A percentile compares a stretch with the other conserved stretches of the same genome.
Conservation (phyloP, 23 red algal species). For the Gracilaria domingensis region DNA sequence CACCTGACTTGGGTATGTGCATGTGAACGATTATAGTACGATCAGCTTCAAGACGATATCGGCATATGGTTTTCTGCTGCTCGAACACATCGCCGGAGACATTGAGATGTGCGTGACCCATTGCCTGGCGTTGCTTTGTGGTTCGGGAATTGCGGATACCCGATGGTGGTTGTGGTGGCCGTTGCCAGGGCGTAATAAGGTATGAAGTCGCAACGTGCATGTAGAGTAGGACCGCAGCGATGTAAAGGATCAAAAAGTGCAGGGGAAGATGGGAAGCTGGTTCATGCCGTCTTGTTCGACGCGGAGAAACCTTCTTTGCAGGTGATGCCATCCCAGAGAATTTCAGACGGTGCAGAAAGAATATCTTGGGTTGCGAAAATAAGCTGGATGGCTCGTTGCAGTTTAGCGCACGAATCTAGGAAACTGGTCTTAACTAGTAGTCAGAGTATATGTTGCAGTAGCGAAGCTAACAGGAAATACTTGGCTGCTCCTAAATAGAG, state of each 20-base stretch:
- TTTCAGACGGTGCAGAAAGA: background rate
- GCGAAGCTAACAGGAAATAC: background rate
- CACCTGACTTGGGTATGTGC: slow-evolving; percentile 61
- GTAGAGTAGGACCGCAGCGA: slow-evolving; percentile 1
- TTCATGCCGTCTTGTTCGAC: background rate
- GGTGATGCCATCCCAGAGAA: background rate
- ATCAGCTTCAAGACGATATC: slow-evolving; percentile 26
- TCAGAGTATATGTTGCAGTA: background rate
- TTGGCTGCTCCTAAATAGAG: too few relatives aligned
- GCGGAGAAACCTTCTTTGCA: background rate
- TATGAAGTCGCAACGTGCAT: slow-evolving; percentile 14
- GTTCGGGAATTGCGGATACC: background rate
- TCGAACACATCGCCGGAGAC: slow-evolving; percentile 21
- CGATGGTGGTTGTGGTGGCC: background rate
- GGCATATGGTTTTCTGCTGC: slow-evolving; percentile 31
- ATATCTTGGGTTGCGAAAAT: background rate
- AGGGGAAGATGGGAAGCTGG: background rate
- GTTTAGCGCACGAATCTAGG: background rate
- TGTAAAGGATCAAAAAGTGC: slow-evolving; percentile 24
- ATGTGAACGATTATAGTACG: slow-evolving; percentile 58
- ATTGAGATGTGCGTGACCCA: slow-evolving; percentile 15
- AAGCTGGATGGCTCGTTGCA: background rate
- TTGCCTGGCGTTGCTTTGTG: background rate
- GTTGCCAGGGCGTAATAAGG: background rate
- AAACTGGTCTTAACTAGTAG: background rate